Conservation (phyloP, 148 eudicot species). For the Chenopodium suecicum region DNA sequence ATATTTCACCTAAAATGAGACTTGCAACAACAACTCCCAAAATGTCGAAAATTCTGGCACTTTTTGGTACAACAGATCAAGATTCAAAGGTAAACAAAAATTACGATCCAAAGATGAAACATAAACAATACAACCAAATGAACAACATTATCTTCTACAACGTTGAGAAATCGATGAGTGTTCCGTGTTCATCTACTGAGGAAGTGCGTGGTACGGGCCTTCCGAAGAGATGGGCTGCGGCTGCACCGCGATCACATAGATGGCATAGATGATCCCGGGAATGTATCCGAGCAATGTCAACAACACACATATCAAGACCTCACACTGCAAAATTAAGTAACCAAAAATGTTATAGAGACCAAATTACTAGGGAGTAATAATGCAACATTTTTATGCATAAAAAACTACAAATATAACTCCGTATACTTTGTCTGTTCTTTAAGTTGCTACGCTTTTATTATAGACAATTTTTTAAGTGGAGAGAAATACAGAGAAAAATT, state of each 20-base stretch:
- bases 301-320: constrained; percentile 36
- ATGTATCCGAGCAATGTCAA: constrained; percentile 42
- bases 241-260: constrained; percentile 39
- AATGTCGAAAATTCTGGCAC: too few relatives aligned
- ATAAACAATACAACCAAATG: constrained; percentile 24
- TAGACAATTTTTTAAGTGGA: too few relatives aligned
- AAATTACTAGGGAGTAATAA: too few relatives aligned
- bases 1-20: too few relatives aligned
- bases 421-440: too few relatives aligned
- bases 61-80: too few relatives aligned
- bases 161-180: not conserved
- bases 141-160: constrained; percentile 32
- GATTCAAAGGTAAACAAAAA: not conserved
- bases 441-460: too few relatives aligned
- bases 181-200: not conserved
- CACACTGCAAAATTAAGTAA: constrained; percentile 31
- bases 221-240: not conserved
- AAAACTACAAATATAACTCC: too few relatives aligned
- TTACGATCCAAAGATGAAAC: not conserved
- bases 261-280: constrained; percentile 45
- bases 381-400: too few relatives aligned
- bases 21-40: too few relatives aligned
- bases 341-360: not conserved
- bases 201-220: constrained; percentile 7
- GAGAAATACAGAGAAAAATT: too few relatives aligned